These are phyloP conservation scores for Gossypium lobatum DNA, from an alignment of 441 rosid species.

Conservation along the genomic window DNA sequence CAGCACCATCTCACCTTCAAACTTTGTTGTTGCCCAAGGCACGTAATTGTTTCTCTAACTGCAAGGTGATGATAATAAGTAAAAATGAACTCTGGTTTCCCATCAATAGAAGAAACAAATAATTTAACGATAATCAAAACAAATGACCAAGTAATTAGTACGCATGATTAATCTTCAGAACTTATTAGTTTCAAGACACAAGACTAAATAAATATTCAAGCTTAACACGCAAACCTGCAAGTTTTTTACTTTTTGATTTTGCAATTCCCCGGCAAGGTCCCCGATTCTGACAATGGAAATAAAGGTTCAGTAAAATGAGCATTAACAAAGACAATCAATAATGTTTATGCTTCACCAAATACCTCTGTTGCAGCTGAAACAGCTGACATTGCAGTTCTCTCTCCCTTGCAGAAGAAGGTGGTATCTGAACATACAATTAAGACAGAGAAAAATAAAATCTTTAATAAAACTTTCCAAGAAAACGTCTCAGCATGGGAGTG, in stretches of 20 bases:
- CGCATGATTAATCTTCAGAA: too few relatives aligned
- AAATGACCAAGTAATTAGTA: too few relatives aligned
- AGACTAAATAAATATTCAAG: background rate
- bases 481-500: too few relatives aligned
- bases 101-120: background rate
- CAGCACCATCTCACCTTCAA: conserved; percentile 20
- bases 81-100: background rate
- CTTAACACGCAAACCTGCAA: conserved; percentile 51
- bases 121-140: too few relatives aligned
- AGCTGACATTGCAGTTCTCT: conserved; percentile 68
- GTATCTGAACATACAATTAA: conserved; percentile 35
- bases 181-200: background rate
- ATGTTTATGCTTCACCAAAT: conserved; percentile 14
- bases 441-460: background rate
- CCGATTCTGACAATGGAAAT: conserved; percentile 41
- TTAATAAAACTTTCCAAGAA: background rate
- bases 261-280: conserved; percentile 63
- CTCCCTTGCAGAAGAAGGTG: conserved; percentile 54
- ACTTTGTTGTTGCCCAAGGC: conserved; percentile 32
- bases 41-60: conserved; percentile 66
- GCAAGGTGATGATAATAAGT: conserved; percentile 17
- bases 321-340: conserved; percentile 6
- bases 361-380: conserved; percentile 74
- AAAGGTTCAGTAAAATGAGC: conserved; percentile 10
- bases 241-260: conserved; percentile 63